Conservation (phyloP, 2,329 filamentous ascomycete species). For the Thielaviopsis cerberus region DNA sequence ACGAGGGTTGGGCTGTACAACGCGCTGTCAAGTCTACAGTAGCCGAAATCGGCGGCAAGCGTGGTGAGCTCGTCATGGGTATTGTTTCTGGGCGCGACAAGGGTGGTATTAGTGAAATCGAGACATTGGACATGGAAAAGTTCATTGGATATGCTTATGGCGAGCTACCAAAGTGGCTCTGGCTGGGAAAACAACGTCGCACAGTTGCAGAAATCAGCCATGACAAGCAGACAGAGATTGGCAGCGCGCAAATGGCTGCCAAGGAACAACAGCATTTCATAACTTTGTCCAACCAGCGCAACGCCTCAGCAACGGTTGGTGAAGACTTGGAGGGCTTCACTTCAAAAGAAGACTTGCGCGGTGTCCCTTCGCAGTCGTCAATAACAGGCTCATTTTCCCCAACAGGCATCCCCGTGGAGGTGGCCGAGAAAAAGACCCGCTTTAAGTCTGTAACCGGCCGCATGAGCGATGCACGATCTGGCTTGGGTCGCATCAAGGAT, state of each 20-base stretch:
- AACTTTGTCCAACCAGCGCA: slow-evolving; percentile 1
- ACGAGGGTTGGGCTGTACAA: slow-evolving; percentile 81
- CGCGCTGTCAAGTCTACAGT: slow-evolving; percentile 90
- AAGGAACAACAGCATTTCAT: slow-evolving; percentile 9
- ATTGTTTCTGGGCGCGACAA: slow-evolving; percentile 78
- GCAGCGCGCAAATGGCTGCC: slow-evolving; percentile 11
- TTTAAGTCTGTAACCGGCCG: slow-evolving; percentile 66
- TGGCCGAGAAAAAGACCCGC: slow-evolving; percentile 36
- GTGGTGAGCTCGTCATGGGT: slow-evolving; percentile 87
- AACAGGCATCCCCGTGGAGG: slow-evolving; percentile 16
- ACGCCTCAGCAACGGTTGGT: slow-evolving; percentile 24
- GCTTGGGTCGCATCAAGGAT: slow-evolving; percentile 70
- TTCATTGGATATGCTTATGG: slow-evolving; percentile 65
- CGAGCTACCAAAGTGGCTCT: slow-evolving; percentile 79
- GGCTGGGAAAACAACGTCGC: slow-evolving; percentile 75
- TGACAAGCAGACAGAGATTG: slow-evolving; percentile 28
- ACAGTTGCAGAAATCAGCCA: slow-evolving; percentile 25
- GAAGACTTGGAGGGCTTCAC: slow-evolving; percentile 16
- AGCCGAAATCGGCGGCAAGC: slow-evolving; percentile 80
- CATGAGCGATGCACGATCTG: slow-evolving; percentile 63
- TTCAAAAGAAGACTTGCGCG: slow-evolving; percentile 27
- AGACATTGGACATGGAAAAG: slow-evolving; percentile 73
- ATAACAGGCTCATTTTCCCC: slow-evolving; percentile 6
- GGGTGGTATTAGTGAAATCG: slow-evolving; percentile 75
- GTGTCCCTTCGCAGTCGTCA: slow-evolving; percentile 21